Percentiles rank a stretch among this genome's conserved stretches.
phyloP scores from a whole-genome alignment of 768 basidiomycete genomes.

The Boletus reticulatus region DNA sequence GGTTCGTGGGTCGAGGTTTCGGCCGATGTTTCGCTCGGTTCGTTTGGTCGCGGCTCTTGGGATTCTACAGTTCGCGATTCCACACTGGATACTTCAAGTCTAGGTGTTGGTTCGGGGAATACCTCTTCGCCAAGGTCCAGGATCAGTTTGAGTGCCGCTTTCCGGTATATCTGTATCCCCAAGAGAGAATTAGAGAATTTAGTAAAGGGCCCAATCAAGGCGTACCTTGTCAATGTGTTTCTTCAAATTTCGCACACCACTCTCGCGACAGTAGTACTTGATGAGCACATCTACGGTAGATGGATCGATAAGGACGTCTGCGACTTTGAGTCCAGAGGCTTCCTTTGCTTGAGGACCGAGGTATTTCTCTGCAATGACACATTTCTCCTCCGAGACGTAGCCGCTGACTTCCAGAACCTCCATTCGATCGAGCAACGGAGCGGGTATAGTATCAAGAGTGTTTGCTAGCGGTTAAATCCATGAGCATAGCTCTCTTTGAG shows the following conservation, averaged over 20 bases:
- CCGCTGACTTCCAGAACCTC: conserved; percentile 94
- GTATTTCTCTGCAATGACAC: conserved; percentile 82
- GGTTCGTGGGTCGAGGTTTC: conserved; percentile 19
- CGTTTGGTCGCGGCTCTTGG: conserved; percentile 45
- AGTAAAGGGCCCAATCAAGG: neutral
- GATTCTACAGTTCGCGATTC: conserved; percentile 46
- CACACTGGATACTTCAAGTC: conserved; percentile 11
- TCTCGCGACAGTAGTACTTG: conserved; percentile 96
- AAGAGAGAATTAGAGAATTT: neutral
- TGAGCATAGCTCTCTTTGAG: conserved; percentile 7
- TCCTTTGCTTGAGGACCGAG: conserved; percentile 93
- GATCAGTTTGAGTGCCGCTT: conserved; percentile 90
- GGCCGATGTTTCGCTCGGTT: conserved; percentile 26
- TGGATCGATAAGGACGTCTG: conserved; percentile 76
- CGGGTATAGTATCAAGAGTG: conserved; percentile 90
- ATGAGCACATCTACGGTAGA: conserved; percentile 84
- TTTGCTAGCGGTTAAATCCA: conserved; percentile 51
- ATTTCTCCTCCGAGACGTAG: conserved; percentile 92
- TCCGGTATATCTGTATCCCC: conserved; percentile 80
- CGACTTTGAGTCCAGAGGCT: conserved; percentile 79
- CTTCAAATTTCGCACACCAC: conserved; percentile 94
- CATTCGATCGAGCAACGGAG: conserved; percentile 93
- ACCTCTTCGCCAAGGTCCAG: conserved; percentile 85
- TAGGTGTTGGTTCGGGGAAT: conserved; percentile 65
- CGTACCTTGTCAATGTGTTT: conserved; percentile 96